These are phyloP conservation scores for Nidularia pulvinata DNA, from an alignment of 768 basidiomycete genomes.

Conservation along the genomic window DNA sequence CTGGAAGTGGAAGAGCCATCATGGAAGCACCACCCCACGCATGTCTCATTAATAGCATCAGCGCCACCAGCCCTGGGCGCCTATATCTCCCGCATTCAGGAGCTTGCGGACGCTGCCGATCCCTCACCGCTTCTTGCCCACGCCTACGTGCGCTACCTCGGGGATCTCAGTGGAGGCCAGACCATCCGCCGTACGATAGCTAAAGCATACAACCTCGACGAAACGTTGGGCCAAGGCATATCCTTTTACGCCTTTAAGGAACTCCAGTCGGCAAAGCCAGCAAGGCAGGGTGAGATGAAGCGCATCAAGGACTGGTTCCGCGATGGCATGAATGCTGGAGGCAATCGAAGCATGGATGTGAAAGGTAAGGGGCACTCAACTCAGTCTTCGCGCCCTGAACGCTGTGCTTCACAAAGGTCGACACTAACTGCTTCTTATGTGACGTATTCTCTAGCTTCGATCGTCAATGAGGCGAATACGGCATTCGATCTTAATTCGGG, in stretches of 20 bases:
- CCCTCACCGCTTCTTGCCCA: conserved; percentile 67
- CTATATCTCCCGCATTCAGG: conserved; percentile 54
- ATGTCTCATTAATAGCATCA: conserved; percentile 38
- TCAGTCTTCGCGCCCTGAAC: too few relatives aligned
- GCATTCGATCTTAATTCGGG: conserved; percentile 49
- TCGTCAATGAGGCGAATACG: conserved; percentile 45
- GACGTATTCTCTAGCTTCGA: conserved; percentile 28
- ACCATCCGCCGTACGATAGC: conserved; percentile 59
- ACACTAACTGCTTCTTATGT: too few relatives aligned
- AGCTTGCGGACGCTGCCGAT: conserved; percentile 41
- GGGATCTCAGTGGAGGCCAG: conserved; percentile 82
- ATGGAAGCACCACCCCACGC: conserved; percentile 59
- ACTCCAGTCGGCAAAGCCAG: conserved; percentile 41
- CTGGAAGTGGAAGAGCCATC: conserved; percentile 45
- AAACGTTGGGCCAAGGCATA: conserved; percentile 48
- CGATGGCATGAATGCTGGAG: conserved; percentile 51
- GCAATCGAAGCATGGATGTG: conserved; percentile 30
- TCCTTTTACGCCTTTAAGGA: conserved; percentile 72
- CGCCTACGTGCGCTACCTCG: conserved; percentile 82
- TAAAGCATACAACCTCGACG: conserved; percentile 66
- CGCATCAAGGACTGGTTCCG: conserved; percentile 76
- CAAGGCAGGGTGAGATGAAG: conserved; percentile 60
- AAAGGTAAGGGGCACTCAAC: conserved; percentile 47
- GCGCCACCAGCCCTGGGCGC: conserved; percentile 46
- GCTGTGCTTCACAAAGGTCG: too few relatives aligned